Conservation (phyloP, 805 yeast species). For the Pichia membranifaciens region DNA sequence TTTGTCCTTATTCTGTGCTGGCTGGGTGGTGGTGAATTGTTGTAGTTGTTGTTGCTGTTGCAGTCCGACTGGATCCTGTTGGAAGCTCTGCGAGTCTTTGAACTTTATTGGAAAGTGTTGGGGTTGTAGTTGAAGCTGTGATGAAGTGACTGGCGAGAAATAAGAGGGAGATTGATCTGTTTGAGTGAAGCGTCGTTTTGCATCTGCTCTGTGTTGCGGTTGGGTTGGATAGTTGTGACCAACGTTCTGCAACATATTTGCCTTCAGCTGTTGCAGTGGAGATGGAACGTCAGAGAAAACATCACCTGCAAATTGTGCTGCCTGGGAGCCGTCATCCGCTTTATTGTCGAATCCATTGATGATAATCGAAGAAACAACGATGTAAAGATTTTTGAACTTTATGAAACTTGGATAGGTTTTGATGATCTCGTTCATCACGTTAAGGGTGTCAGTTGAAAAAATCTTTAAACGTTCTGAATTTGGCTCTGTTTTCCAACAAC, state of each 20-base stretch:
- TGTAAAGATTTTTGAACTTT: slow-evolving; percentile 18
- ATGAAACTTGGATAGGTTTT: slow-evolving; percentile 14
- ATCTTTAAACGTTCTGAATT: slow-evolving; percentile 13
- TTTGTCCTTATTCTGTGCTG: too few relatives aligned
- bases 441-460: slow-evolving; percentile 13
- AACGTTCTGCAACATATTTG: not conserved
- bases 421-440: slow-evolving; percentile 18
- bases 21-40: not conserved
- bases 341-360: slow-evolving; percentile 16
- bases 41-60: not conserved
- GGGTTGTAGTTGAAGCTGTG: not conserved
- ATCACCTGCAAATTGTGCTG: not conserved
- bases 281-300: slow-evolving; percentile 1
- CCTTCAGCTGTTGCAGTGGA: slow-evolving; percentile 4
- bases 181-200: not conserved
- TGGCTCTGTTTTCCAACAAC: slow-evolving; percentile 22
- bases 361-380: slow-evolving; percentile 18
- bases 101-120: not conserved
- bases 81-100: not conserved
- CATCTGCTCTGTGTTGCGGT: not conserved
- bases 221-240: not conserved
- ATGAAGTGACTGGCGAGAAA: not conserved
- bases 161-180: not conserved
- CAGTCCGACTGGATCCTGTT: not conserved
- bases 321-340: not conserved